Percentiles rank a stretch among this genome's conserved stretches.
Conservation (phyloP, 2,329 filamentous ascomycete species). For the Fusarium papillatum region DNA sequence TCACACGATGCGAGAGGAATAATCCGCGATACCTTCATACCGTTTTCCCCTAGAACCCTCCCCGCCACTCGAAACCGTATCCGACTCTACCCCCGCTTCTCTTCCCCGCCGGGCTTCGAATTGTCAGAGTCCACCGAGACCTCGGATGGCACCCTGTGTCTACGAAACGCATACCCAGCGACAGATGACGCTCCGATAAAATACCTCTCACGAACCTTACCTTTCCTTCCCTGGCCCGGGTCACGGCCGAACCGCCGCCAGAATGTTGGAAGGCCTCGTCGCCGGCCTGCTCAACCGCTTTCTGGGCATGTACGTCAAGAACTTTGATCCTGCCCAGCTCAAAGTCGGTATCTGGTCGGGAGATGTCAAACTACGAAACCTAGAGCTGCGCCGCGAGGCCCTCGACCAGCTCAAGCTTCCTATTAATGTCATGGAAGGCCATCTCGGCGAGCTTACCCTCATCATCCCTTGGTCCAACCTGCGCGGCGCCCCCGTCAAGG, state of each 20-base stretch:
- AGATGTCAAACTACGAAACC: constrained; percentile 93
- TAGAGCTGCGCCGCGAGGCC: constrained; percentile 93
- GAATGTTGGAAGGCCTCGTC: constrained; percentile 97
- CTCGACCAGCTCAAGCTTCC: constrained; percentile 97
- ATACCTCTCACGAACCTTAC: constrained; percentile 20
- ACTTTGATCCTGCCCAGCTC: constrained; percentile 97
- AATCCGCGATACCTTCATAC: constrained; percentile 33
- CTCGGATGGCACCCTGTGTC: constrained; percentile 38
- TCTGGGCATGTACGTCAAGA: constrained; percentile 99
- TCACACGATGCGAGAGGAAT: constrained; percentile 12
- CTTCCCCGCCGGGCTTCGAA: not conserved
- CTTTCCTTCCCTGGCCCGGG: constrained; percentile 72
- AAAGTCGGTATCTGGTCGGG: constrained; percentile 99
- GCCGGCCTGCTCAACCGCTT: constrained; percentile 99
- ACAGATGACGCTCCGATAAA: constrained; percentile 42
- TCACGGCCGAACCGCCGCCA: constrained; percentile 73
- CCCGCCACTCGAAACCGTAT: constrained; percentile 7
- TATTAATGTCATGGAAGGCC: constrained; percentile 96
- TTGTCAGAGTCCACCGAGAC: constrained; percentile 24
- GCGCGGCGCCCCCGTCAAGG: constrained; percentile 91
- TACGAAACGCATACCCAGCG: constrained; percentile 24
- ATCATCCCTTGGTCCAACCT: constrained; percentile 98
- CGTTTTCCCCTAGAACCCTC: constrained; percentile 3
- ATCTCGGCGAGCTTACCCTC: constrained; percentile 91
- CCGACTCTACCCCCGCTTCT: constrained; percentile 22